Evolutionary conservation across 1,284 basidiomycete genomes (phyloP), one percentile per base, ranked within the genome.

Genomic region (Mixia osmundae): DNA sequence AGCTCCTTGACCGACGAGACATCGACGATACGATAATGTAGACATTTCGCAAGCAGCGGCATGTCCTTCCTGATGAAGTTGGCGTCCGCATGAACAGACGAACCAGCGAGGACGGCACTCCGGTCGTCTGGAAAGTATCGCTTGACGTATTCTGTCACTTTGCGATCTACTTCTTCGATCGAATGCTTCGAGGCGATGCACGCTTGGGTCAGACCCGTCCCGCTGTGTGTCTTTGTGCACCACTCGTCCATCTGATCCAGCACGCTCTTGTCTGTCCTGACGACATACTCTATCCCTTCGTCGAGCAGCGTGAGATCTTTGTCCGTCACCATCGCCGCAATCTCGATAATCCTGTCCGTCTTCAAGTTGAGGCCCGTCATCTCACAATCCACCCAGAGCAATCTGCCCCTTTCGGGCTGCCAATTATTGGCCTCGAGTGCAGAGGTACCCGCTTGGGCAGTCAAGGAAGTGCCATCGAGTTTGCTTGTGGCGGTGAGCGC

Each of bases 221-320:
- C 9, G 12, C 30, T 9, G 7, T 6, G 18, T 3, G 21, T 23
- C 2, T 16, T 33, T 25, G 12, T 35, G 30, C 15, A 50, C 48
- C 47, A 51, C 16, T 44, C 48, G 23, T 48, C 46, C 50, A 50
- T 50, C 4, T 26, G n/a, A 15, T 64, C 62, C 11, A 67, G 47
- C 0, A 65, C 55, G 0, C 46, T 47, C 41, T 61, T 61, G 5
- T 55, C 49, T 2, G 64, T 65, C 23, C 50, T 48, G 34, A 67
- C 61, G 14, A 65, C 57, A 43, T 56, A 65, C 30, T 54, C 52
- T 9, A 66, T 53, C 3, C 65, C 66, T 14, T 58, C 56, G 42
- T 67, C 65, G 3, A 68, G 56, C 3, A 57, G 57, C 9, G 56
- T 48, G 16, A 68, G 47, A 6, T 60, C 47, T 2, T 60, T 60